phyloP scores from a whole-genome alignment of 192 early-diverging fungal species.

The Kickxella alabastrina region DNA sequence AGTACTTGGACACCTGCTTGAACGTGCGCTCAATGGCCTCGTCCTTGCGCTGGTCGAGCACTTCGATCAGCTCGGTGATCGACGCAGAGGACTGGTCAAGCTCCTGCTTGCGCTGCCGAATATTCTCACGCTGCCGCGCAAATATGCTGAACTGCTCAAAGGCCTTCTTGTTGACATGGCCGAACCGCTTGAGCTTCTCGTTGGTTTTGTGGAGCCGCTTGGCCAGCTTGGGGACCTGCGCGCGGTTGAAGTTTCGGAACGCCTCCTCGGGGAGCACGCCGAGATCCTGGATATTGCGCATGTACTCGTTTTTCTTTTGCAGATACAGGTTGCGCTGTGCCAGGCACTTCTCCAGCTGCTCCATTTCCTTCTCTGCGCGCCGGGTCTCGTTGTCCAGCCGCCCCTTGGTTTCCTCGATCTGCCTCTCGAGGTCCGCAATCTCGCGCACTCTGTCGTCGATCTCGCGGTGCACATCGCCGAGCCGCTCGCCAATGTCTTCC shows the following conservation, averaged over 20 bases:
- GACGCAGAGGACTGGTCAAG: slow-evolving; percentile 76
- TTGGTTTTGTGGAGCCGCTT: slow-evolving; percentile 73
- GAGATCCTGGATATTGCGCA: slow-evolving; percentile 84
- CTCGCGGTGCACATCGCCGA: slow-evolving; percentile 31
- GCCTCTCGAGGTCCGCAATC: slow-evolving; percentile 48
- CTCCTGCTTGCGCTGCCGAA: slow-evolving; percentile 81
- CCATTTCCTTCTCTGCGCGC: slow-evolving; percentile 30
- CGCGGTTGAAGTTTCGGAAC: slow-evolving; percentile 58
- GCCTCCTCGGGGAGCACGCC: slow-evolving; percentile 94
- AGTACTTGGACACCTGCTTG: slow-evolving; percentile 84
- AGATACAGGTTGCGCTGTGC: slow-evolving; percentile 65
- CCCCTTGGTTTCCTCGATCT: slow-evolving; percentile 31
- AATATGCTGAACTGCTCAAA: slow-evolving; percentile 97
- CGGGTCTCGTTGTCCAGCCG: slow-evolving; percentile 32
- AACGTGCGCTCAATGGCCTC: slow-evolving; percentile 97
- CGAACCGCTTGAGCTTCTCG: slow-evolving; percentile 82
- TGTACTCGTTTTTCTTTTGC: slow-evolving; percentile 84
- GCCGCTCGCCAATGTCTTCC: slow-evolving; percentile 23
- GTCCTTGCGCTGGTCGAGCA: slow-evolving; percentile 93
- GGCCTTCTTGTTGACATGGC: slow-evolving; percentile 97
- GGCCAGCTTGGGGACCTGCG: slow-evolving; percentile 54
- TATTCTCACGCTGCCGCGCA: slow-evolving; percentile 80
- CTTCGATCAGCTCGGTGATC: slow-evolving; percentile 82
- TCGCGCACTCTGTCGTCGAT: slow-evolving; percentile 43
- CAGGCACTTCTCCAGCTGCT: slow-evolving; percentile 68